phyloP scores from a whole-genome alignment of 2,329 filamentous ascomycete species.

The Golovinomyces cichoracearum region DNA sequence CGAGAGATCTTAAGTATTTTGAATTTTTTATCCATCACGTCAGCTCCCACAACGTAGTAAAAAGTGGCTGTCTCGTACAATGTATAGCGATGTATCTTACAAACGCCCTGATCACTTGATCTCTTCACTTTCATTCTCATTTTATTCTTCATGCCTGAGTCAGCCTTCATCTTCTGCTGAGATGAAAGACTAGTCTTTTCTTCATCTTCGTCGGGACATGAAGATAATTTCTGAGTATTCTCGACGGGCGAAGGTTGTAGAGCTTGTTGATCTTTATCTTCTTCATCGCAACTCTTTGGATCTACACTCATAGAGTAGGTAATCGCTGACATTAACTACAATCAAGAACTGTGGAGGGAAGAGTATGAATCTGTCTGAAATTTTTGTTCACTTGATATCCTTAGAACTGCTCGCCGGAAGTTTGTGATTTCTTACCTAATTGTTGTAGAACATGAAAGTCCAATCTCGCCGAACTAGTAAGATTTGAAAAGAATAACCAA shows the following conservation, averaged over 20 bases:
- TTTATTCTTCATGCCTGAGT: slow-evolving; percentile 11
- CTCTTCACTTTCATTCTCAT: slow-evolving; percentile 14
- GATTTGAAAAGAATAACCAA: too few species aligned
- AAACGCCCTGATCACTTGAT: slow-evolving; percentile 21
- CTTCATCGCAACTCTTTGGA: slow-evolving; percentile 7
- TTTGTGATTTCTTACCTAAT: too few species aligned
- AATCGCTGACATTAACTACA: too few species aligned
- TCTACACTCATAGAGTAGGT: slow-evolving; percentile 14
- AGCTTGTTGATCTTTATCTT: slow-evolving; percentile 8
- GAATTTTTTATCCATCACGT: slow-evolving; percentile 69
- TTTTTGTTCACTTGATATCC: too few species aligned
- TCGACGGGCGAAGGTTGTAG: slow-evolving; percentile 8
- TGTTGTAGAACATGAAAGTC: too few species aligned
- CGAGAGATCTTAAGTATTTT: slow-evolving; percentile 87
- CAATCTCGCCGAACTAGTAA: too few species aligned
- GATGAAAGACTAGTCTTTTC: slow-evolving; percentile 32
- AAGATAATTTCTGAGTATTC: slow-evolving; percentile 6
- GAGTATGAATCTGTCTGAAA: too few species aligned
- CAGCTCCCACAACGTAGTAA: slow-evolving; percentile 84
- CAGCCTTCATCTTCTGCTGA: slow-evolving; percentile 25
- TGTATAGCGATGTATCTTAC: slow-evolving; percentile 82
- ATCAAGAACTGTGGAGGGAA: too few species aligned
- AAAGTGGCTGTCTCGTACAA: slow-evolving; percentile 82
- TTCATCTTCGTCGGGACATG: slow-evolving; percentile 27
- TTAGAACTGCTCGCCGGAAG: too few species aligned